Evolutionary conservation across 129 eudicot species (phyloP), one percentile per base, ranked within the genome.

Genomic region (Helianthus annuus): DNA sequence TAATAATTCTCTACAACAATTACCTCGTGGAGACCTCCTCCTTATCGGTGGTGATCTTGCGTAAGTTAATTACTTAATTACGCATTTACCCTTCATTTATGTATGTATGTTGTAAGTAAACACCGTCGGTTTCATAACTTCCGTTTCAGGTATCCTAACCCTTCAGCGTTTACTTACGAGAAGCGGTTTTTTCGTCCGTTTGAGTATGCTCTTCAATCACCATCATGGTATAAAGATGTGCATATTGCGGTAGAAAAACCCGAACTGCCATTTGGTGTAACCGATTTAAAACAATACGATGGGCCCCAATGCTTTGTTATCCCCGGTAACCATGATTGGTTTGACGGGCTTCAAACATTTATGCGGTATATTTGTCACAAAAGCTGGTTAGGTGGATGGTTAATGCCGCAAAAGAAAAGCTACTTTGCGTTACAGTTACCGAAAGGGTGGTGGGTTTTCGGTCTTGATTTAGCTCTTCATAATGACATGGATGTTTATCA

Each of bases 301-400:
- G 99, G 99, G 66, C 99, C 99, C 49, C 99, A 95, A 71, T 90
- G 96, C 77, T 95, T 95, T 61, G 71, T 95, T 17, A 95, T 95
- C 70, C 99, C 99, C 14, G 99, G 99, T 78, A 95, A 95, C 77
- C 99, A 95, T 76, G 99, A 95, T 79, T 95, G 99, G 97, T 95
- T 95, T 80, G 99, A 95, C 67, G 99, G 97, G 40, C 96, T 95
- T 70, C 94, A 95, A 82, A 95, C 96, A 4, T 95, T 84, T 76
- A 90, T 95, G 97, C 85, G 96, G 81, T 91, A 95, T 74, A 91
- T 95, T 75, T 95, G 99, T 81, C 99, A 95, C 79, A 90, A 91
- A 74, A 95, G 96, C 83, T 95, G 99, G 99, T 83, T 95, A 80
- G 99, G 99, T 68, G 99, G 99, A 66, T 95, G 99, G 99, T 82